Conservation (phyloP, 306 rosid genomes). For the Prunus davidiana region DNA sequence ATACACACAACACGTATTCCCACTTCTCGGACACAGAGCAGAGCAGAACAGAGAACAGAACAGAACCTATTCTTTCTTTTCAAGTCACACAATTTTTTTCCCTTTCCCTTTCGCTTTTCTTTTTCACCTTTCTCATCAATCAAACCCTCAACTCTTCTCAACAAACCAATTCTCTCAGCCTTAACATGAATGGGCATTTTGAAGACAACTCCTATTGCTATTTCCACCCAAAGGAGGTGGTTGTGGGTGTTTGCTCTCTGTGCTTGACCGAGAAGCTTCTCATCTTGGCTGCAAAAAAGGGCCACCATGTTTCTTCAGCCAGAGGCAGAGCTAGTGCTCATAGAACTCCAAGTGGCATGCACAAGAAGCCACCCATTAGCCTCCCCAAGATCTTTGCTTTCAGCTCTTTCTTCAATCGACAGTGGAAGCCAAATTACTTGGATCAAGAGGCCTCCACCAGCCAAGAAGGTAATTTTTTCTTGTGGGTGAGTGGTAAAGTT, state of each 20-base stretch:
- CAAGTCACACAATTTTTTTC: neutral
- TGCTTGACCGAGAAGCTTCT: conserved; percentile 85
- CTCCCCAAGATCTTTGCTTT: conserved; percentile 91
- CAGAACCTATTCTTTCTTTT: neutral
- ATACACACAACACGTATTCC: neutral
- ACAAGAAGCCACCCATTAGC: conserved; percentile 37
- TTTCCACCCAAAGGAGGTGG: conserved; percentile 74
- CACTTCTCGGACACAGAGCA: neutral
- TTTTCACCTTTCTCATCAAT: conserved; percentile 10
- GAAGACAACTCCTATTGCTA: conserved; percentile 64
- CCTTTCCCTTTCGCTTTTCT: neutral
- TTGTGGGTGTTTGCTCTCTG: conserved; percentile 78
- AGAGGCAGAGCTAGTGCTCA: conserved; percentile 13
- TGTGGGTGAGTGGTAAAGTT: neutral
- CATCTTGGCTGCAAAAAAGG: conserved; percentile 60
- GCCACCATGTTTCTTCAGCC: conserved; percentile 26
- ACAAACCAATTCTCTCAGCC: conserved; percentile 8
- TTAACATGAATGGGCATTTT: conserved; percentile 49
- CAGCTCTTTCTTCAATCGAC: conserved; percentile 67
- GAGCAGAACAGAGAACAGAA: neutral
- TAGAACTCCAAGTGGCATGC: conserved; percentile 21
- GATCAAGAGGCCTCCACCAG: conserved; percentile 63
- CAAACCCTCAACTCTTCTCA: conserved; percentile 15
- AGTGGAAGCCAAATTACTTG: conserved; percentile 47
- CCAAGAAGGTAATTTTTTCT: conserved; percentile 69